Conservation (phyloP, 2,329 filamentous ascomycete genomes). For the Ceratocystiopsis sp. region DNA sequence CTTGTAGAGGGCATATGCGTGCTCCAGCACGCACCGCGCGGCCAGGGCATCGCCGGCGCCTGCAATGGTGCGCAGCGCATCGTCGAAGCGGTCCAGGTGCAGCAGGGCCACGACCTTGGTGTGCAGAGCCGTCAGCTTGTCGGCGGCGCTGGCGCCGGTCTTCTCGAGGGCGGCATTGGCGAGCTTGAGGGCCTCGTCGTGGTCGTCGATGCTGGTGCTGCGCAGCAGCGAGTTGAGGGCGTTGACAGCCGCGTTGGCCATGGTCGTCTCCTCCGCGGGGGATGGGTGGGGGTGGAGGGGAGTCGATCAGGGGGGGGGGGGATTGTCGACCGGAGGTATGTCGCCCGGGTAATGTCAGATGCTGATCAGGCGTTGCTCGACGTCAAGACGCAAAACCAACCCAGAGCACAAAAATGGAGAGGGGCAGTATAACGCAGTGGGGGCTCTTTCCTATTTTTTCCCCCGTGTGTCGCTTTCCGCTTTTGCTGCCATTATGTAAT, state of each 20-base stretch:
- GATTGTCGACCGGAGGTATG: too few relatives aligned
- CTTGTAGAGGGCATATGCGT: slow-evolving; percentile 74
- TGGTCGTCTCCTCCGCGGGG: neutral
- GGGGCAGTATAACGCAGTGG: slow-evolving; percentile 4
- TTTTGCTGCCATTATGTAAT: too few relatives aligned
- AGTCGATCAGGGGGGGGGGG: neutral
- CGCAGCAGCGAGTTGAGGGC: slow-evolving; percentile 37
- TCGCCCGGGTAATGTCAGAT: too few relatives aligned
- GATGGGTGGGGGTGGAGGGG: neutral
- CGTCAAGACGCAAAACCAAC: neutral
- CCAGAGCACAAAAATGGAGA: neutral
- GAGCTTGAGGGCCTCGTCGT: slow-evolving; percentile 53
- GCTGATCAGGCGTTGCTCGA: too few relatives aligned
- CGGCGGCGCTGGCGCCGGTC: slow-evolving; percentile 20
- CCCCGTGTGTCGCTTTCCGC: neutral
- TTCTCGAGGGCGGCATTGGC: slow-evolving; percentile 39
- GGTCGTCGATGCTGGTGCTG: slow-evolving; percentile 44
- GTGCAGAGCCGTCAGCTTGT: slow-evolving; percentile 38
- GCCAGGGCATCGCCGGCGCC: slow-evolving; percentile 45
- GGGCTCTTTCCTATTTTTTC: slow-evolving; percentile 1
- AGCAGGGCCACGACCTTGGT: slow-evolving; percentile 59
- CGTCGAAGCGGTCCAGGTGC: slow-evolving; percentile 68
- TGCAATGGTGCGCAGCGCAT: slow-evolving; percentile 53
- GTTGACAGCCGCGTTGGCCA: slow-evolving; percentile 22
- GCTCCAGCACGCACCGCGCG: slow-evolving; percentile 46